Base-by-base conservation (phyloP, 129 eudicot species). In the Artemisia tridentata region DNA sequence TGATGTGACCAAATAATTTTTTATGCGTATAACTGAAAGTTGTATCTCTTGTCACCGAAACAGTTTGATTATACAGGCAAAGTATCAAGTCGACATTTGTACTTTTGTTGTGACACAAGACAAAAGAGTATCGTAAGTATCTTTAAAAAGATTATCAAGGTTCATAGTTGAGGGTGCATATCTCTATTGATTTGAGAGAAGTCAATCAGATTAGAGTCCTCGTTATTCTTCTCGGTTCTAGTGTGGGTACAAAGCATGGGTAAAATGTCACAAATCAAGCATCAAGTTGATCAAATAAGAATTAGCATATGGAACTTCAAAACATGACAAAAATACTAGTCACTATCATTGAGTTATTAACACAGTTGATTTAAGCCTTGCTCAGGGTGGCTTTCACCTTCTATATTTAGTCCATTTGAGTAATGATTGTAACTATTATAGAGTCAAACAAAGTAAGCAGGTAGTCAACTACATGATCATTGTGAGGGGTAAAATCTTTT, bases 131-230 rank as follows among this genome's bases (percentile, higher is more conserved):
- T 21, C 15, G 7, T 43, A 54, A 38, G 45, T 38, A 38, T 38
- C 45, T 38, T 38, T 38, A 7, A 7, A 54, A 60, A 50, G 51
- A 75, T 75, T 58, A 67, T 31, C 16, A 11, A 50, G 69, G 76
- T 77, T 62, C 14, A 69, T 68, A 69, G 14, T 21, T 12, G 76
- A 69, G 76, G 81, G 76, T 62, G 71, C 81, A 77, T 61, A 77
- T 77, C 65, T 62, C 18, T 38, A 11, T 62, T 51, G 76, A 77
- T 77, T 41, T 69, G 72, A 69, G 75, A 43, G 65, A 41, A 21
- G 58, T 69, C 80, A 77, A 69, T 62, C 48, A 69, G 49, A 13
- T 69, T 60, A 0, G 46, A 67, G 75, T 68, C 80, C 69, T 76
- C 47, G 0, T 57, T 29, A 49, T 68, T 60, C 74, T 48, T 75